These are phyloP conservation scores for Syzygium grande DNA, from an alignment of 345 rosid genomes.

Conservation along the genomic window DNA sequence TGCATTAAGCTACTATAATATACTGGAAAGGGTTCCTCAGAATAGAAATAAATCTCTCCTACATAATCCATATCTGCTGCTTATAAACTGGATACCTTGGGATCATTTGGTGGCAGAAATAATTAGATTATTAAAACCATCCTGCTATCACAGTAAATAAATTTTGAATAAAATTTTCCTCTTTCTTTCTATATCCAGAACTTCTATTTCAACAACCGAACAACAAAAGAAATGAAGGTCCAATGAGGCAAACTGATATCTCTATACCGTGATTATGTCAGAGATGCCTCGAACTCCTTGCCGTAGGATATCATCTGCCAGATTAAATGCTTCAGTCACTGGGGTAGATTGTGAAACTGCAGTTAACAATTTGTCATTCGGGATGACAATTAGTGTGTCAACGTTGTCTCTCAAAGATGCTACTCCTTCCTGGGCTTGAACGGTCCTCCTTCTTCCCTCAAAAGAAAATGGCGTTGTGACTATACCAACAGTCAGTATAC, in stretches of 20 bases:
- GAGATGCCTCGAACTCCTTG: conserved; percentile 99
- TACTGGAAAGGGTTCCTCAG: background rate
- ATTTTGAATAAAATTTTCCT: background rate
- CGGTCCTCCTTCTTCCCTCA: conserved; percentile 90
- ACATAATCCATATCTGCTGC: background rate
- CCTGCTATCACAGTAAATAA: background rate
- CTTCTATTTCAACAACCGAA: background rate
- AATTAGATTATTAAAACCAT: background rate
- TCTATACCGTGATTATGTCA: conserved; percentile 79
- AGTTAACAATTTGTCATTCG: conserved; percentile 91
- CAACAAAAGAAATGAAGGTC: background rate
- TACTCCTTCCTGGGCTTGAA: conserved; percentile 97
- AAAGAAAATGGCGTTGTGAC: conserved; percentile 95
- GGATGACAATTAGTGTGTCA: conserved; percentile 91
- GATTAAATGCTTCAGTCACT: conserved; percentile 93
- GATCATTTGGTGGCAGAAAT: background rate
- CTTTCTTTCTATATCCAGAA: background rate
- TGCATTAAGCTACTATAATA: background rate
- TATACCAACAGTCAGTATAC: conserved; percentile 91
- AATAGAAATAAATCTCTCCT: background rate
- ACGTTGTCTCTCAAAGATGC: conserved; percentile 87
- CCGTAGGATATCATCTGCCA: conserved; percentile 92
- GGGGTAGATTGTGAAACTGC: conserved; percentile 88
- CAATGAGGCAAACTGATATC: background rate
- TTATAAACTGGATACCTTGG: background rate